Evolutionary conservation across 768 basidiomycete genomes (phyloP), one percentile per base, ranked within the genome.

Genomic region (Rhodotorula graminis): DNA sequence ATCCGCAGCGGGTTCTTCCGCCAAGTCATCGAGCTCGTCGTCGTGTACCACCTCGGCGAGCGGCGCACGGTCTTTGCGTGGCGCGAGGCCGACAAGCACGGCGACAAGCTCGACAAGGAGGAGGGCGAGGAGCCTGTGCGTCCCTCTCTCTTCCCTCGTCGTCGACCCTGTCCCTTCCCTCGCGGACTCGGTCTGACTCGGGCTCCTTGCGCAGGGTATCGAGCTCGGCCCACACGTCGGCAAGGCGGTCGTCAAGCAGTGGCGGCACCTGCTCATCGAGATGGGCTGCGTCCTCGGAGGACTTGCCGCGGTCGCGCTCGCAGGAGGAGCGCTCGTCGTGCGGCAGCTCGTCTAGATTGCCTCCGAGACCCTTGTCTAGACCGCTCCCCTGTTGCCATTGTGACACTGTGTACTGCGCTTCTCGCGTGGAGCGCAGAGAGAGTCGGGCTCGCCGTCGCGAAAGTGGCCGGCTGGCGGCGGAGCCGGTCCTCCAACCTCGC

Each of bases 41-140:
- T 81, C 8, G 76, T 78, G 21, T 80, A 77, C 77, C 78, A 80
- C 57, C 67, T 81, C 7, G 80, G 80, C 0, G 70, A 78, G 49
- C 66, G 73, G 40, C 56, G 80, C 47, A 80, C 78, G 23, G 72
- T 67, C 47, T 81, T 80, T 60, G 76, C 77, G 9, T 74, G 64
- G 71, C 67, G 76, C 49, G 71, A 77, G 37, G 68, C 67, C 33
- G 60, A 61, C 29, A 64, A 68, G 61, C 68, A 73, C 52, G 72
- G 53, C 7, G 67, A 70, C n/a, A 73, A 77, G 63, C 65, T 77
- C 10, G 67, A 64, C 40, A 59, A 71, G 53, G 67, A 65, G 2
- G 76, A 69, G 44, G 75, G 69, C 9, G 70, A 67, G 29, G 71
- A 64, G 58, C 67, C 66, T 64, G 76, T 60, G 75, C 46, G 67